Evolutionary conservation across 139 green algal genomes (phyloP).

Genomic region (Chlorella sp.): DNA sequence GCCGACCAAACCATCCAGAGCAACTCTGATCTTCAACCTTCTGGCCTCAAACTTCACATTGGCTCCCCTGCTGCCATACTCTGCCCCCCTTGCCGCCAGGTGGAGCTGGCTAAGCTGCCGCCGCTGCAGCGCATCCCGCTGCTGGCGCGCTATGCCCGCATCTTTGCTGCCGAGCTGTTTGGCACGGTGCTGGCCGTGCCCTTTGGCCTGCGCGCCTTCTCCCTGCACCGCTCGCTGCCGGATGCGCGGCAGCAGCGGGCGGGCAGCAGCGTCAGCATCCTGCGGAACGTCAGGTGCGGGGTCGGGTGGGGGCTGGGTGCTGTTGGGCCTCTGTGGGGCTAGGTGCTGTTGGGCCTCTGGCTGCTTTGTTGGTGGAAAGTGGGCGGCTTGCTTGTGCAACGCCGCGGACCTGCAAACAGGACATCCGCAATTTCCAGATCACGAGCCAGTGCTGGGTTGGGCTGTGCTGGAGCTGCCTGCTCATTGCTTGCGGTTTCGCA

Average conservation of each 20-base stretch:
- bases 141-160: conserved; percentile 32
- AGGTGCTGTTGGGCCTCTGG: too few relatives aligned
- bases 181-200: conserved; percentile 50
- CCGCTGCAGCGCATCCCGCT: conserved; percentile 9
- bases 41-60: too few relatives aligned
- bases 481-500: neutral
- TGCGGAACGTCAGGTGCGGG: conserved; percentile 34
- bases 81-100: neutral
- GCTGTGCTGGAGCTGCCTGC: too few relatives aligned
- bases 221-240: conserved; percentile 49
- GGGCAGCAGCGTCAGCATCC: conserved; percentile 28
- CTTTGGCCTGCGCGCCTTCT: conserved; percentile 49
- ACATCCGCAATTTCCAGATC: too few relatives aligned
- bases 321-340: too few relatives aligned
- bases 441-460: too few relatives aligned
- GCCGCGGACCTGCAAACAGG: too few relatives aligned
- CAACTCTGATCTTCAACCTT: too few relatives aligned
- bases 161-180: conserved; percentile 57
- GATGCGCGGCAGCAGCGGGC: conserved; percentile 17
- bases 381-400: too few relatives aligned
- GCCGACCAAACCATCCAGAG: neutral
- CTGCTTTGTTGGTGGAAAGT: too few relatives aligned
- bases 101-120: conserved; percentile 21
- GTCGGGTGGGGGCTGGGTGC: too few relatives aligned
- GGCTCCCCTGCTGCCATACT: neutral